These are phyloP conservation scores for Oryza brachyantha DNA, from an alignment of 176 grass and related monocot species.

Conservation along the genomic window DNA sequence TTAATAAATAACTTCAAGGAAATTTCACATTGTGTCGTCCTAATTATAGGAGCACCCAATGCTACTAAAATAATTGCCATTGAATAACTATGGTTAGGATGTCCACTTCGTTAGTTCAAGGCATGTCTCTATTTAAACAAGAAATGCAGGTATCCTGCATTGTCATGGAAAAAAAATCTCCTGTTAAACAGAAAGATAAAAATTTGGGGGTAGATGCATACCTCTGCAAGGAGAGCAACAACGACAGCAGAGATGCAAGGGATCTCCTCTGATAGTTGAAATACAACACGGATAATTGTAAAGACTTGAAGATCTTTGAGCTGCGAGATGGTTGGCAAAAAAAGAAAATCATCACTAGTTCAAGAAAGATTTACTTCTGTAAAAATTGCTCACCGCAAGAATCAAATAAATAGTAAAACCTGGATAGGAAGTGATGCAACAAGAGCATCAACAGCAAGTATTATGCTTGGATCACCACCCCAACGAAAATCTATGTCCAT, in stretches of 20 bases:
- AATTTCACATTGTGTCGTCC: background rate
- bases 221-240: constrained; percentile 91
- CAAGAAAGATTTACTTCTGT: background rate
- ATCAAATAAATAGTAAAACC: constrained; percentile 51
- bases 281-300: constrained; percentile 88
- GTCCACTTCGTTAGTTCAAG: background rate
- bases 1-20: background rate
- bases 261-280: constrained; percentile 94
- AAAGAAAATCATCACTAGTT: constrained; percentile 4
- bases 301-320: constrained; percentile 95
- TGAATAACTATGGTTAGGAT: background rate
- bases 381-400: background rate
- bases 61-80: background rate
- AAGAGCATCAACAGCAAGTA: constrained; percentile 89
- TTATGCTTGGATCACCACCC: constrained; percentile 97
- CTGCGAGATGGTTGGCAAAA: constrained; percentile 46
- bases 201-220: constrained; percentile 32
- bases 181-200: background rate
- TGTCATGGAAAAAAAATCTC: background rate
- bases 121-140: background rate
- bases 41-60: background rate
- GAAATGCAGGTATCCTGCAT: background rate
- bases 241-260: constrained; percentile 97
- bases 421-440: constrained; percentile 97
- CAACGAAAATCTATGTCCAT: constrained; percentile 99